A percentile compares a stretch with the other conserved stretches of the same genome.
Evolutionary conservation across 176 grass and related monocot species (phyloP).

Genomic region (Oryza glaberrima): DNA sequence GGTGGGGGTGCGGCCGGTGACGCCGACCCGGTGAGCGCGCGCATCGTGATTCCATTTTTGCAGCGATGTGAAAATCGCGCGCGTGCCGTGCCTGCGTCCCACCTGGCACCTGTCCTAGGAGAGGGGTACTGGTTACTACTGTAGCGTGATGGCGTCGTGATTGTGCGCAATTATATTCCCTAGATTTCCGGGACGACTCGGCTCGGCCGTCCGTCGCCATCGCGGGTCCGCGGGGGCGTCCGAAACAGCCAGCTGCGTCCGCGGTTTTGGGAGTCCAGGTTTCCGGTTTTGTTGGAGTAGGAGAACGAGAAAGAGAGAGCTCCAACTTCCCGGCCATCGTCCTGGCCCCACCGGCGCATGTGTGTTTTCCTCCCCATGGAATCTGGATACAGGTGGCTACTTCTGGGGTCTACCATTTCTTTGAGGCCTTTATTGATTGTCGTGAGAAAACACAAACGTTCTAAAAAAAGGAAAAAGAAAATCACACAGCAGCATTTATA

Average conservation of each 20-base stretch:
- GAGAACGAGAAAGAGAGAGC: not conserved
- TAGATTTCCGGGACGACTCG: not conserved
- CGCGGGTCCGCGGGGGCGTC: not conserved
- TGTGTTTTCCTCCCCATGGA: not conserved
- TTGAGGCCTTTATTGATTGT: not conserved
- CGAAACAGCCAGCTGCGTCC: not conserved
- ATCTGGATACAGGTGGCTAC: not conserved
- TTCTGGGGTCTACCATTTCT: not conserved
- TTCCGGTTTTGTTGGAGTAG: conserved; percentile 14
- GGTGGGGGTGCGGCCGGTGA: too few relatives aligned
- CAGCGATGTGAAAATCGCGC: not conserved
- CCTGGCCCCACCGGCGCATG: not conserved
- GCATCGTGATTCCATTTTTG: not conserved
- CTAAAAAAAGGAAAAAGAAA: too few relatives aligned
- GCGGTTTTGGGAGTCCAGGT: conserved; percentile 5
- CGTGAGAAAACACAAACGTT: too few relatives aligned
- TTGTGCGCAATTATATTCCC: not conserved
- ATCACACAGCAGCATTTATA: too few relatives aligned
- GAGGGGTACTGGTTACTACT: too few relatives aligned
- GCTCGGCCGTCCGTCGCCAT: not conserved
- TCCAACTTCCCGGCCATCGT: not conserved
- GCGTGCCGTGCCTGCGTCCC: too few relatives aligned
- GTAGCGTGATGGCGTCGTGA: not conserved
- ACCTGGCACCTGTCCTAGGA: too few relatives aligned
- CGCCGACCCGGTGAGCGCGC: not conserved